Conservation (phyloP, 2,329 filamentous ascomycete genomes). For the Coniella vitis region DNA sequence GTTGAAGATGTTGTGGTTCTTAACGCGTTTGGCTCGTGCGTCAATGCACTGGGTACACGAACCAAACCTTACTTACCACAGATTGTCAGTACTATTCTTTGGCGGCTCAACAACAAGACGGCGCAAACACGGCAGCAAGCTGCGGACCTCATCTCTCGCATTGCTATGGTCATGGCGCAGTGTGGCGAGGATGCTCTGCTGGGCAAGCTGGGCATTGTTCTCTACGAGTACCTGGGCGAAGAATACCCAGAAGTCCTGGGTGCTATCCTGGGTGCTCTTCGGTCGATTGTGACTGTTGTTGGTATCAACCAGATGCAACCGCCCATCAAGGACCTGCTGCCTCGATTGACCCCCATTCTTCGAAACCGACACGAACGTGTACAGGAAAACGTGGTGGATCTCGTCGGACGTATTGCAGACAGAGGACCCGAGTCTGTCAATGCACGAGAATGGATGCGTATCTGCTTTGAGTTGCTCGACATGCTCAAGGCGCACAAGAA, state of each 20-base stretch:
- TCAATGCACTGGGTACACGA: constrained; percentile 86
- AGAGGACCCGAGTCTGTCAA: constrained; percentile 95
- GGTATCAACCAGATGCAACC: constrained; percentile 98
- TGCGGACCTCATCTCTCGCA: constrained; percentile 90
- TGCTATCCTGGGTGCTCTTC: constrained; percentile 88
- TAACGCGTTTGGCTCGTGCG: constrained; percentile 95
- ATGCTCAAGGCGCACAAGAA: constrained; percentile 99
- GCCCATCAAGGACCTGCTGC: constrained; percentile 91
- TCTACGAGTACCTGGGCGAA: constrained; percentile 97
- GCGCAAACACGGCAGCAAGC: constrained; percentile 95
- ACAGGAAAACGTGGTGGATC: constrained; percentile 96
- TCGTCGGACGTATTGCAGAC: constrained; percentile 96
- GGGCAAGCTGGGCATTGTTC: constrained; percentile 86
- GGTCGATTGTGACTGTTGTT: constrained; percentile 95
- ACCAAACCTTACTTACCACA: constrained; percentile 96
- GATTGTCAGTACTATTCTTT: constrained; percentile 93
- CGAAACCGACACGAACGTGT: constrained; percentile 99
- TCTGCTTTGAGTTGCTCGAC: constrained; percentile 96
- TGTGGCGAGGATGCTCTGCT: constrained; percentile 94
- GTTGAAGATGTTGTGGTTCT: constrained; percentile 94
- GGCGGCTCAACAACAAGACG: constrained; percentile 96
- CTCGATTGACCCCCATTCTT: constrained; percentile 92
- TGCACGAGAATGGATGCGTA: constrained; percentile 98
- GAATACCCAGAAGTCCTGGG: constrained; percentile 97
- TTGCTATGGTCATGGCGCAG: constrained; percentile 98